A percentile compares a stretch with the other conserved stretches of the same genome.
Evolutionary conservation across 371 early-diverging fungal species (phyloP).

Genomic region (Mucor irregularis): DNA sequence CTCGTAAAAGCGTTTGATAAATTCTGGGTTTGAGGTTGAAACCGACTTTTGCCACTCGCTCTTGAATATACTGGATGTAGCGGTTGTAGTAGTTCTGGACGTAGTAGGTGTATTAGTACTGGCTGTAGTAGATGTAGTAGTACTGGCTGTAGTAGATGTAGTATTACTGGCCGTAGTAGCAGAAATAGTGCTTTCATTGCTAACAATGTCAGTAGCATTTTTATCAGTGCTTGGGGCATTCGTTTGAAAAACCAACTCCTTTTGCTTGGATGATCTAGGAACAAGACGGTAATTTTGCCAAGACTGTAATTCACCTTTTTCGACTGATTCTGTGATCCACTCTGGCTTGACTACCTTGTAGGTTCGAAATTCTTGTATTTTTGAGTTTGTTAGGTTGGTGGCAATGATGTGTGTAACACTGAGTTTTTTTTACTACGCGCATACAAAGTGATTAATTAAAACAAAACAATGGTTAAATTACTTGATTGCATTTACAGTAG

Average conservation of each 20-base stretch:
- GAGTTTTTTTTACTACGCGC: slow-evolving; percentile 52
- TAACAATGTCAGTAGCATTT: no score
- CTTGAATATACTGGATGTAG: neutral
- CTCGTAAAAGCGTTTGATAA: slow-evolving; percentile 75
- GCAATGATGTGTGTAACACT: slow-evolving; percentile 73
- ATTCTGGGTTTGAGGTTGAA: slow-evolving; percentile 57
- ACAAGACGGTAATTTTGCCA: slow-evolving; percentile 65
- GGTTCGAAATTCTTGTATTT: slow-evolving; percentile 64
- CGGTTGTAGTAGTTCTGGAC: neutral
- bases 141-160: neutral
- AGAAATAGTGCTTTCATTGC: no score
- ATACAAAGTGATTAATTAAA: neutral
- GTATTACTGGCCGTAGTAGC: neutral
- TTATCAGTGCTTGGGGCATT: no score
- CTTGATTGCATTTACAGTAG: slow-evolving; percentile 50
- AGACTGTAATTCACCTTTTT: slow-evolving; percentile 54
- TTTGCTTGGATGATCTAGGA: slow-evolving; percentile 15
- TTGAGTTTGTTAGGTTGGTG: slow-evolving; percentile 64
- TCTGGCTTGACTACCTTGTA: slow-evolving; percentile 78
- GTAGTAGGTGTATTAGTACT: neutral
- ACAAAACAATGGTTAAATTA: no score
- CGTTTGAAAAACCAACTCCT: slow-evolving; percentile 21
- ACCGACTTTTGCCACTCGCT: slow-evolving; percentile 23
- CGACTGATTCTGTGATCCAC: slow-evolving; percentile 77
- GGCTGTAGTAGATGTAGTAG: no score